These are phyloP conservation scores for Aspergillus avenaceus DNA, from an alignment of 495 filamentous ascomycete species.

Conservation along the genomic window DNA sequence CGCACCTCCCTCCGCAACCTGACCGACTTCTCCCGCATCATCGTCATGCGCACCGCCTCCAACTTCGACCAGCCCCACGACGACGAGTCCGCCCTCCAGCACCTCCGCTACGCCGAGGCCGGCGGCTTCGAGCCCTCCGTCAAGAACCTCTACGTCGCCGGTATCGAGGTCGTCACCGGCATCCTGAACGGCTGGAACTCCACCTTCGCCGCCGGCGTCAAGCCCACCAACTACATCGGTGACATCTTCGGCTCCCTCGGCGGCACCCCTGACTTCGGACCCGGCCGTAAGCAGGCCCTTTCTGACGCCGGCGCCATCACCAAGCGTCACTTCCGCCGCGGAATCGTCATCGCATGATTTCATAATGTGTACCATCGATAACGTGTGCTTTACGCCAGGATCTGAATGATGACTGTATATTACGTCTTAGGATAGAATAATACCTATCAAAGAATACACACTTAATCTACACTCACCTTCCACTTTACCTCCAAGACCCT, in stretches of 20 bases:
- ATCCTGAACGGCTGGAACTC: slow-evolving; percentile 58
- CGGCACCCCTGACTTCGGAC: slow-evolving; percentile 63
- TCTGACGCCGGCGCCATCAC: slow-evolving; percentile 23
- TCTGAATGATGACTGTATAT: too few species aligned
- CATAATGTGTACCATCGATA: not conserved
- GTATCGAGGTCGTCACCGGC: slow-evolving; percentile 62
- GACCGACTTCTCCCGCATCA: slow-evolving; percentile 64
- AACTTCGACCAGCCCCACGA: slow-evolving; percentile 70
- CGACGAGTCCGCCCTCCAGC: slow-evolving; percentile 46
- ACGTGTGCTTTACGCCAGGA: too few species aligned
- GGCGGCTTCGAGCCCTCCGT: slow-evolving; percentile 56
- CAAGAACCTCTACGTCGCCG: slow-evolving; percentile 64
- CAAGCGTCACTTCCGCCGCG: slow-evolving; percentile 14
- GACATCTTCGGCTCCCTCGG: slow-evolving; percentile 68
- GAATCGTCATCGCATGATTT: not conserved
- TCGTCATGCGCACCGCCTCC: slow-evolving; percentile 69
- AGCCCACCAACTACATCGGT: slow-evolving; percentile 65
- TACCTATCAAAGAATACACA: too few species aligned
- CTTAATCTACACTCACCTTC: too few species aligned
- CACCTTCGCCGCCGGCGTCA: slow-evolving; percentile 55
- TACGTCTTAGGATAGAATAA: too few species aligned
- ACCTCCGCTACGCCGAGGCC: slow-evolving; percentile 55
- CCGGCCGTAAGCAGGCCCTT: slow-evolving; percentile 34
- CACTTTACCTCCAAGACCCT: too few species aligned
- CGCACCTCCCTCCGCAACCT: slow-evolving; percentile 50